Evolutionary conservation across 2,329 filamentous ascomycete genomes (phyloP), one percentile per base, ranked within the genome.

Genomic region (Amauroascus verrucosus): DNA sequence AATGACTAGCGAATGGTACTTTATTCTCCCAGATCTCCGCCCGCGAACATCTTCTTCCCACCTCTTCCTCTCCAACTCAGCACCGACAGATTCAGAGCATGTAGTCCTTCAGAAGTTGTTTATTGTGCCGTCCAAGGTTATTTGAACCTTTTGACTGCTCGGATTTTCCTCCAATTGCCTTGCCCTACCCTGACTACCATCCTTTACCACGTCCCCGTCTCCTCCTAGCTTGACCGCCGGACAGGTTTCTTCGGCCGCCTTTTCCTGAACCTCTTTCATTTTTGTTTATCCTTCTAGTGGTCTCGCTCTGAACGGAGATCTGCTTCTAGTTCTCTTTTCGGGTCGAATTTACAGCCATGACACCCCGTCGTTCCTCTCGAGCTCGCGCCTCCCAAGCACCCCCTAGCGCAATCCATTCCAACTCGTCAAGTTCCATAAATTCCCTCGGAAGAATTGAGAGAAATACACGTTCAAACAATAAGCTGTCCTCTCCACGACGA

Each of bases 321-420:
- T 33, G 6, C 35, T 24, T 24, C 28, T 26, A 24, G 16, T 32
- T 35, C 14, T n/a, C 11, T 48, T 16, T 13, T 26, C 18, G 14
- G 24, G 22, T 33, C 51, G 33, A 32, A 16, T 56, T 54, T 54
- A 54, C 57, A 61, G 62, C 65, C 65, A 80, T 81, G 77, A 78
- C 85, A 67, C 87, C 86, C 69, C 85, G 91, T 73, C 87, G 91
- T 69, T 95, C 90, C 66, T 93, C 90, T 71, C 84, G 91, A 79
- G 88, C 88, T 75, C 86, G 88, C 55, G 53, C 53, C 72, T 81
- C 79, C 67, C 82, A 82, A 63, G 79, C 80, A 64, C 74, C 76
- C 58, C 75, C 78, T 63, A 79, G 83, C 64, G 80, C 82, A 72
- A 82, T 84, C 63, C 84, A 88, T 63, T 88, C 86, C 58, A 88